Evolutionary conservation across 2,329 filamentous ascomycete species (phyloP).

Genomic region (Fusarium sp.): DNA sequence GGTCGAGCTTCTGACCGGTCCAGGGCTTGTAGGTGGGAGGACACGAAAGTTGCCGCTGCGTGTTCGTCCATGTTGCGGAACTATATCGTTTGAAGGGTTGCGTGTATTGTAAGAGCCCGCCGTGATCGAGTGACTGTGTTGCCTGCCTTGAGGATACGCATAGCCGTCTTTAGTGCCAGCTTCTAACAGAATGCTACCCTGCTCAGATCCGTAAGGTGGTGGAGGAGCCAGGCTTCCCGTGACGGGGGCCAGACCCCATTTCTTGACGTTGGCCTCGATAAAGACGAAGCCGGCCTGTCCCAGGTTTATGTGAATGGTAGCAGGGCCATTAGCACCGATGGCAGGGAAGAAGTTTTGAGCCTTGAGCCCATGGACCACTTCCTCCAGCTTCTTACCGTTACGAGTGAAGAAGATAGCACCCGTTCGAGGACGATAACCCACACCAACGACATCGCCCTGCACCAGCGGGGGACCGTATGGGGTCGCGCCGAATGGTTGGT

Average conservation of each 20-base stretch:
- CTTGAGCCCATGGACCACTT: slow-evolving; percentile 92
- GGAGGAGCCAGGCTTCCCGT: slow-evolving; percentile 95
- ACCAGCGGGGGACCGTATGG: slow-evolving; percentile 86
- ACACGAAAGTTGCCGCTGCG: slow-evolving; percentile 84
- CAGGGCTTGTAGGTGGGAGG: slow-evolving; percentile 83
- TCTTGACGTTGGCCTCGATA: slow-evolving; percentile 99
- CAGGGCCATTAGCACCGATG: slow-evolving; percentile 94
- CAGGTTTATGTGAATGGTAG: slow-evolving; percentile 95
- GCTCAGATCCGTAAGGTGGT: slow-evolving; percentile 95
- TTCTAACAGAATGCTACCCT: slow-evolving; percentile 94
- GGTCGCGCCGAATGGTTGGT: slow-evolving; percentile 87
- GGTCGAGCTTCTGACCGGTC: slow-evolving; percentile 89
- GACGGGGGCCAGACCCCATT: slow-evolving; percentile 97
- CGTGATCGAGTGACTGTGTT: slow-evolving; percentile 61
- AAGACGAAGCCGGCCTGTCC: slow-evolving; percentile 98
- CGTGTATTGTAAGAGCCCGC: slow-evolving; percentile 56
- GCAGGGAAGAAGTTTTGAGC: slow-evolving; percentile 98
- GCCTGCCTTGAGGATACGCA: slow-evolving; percentile 58
- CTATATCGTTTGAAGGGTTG: slow-evolving; percentile 60
- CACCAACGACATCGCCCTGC: slow-evolving; percentile 95
- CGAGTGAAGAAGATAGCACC: slow-evolving; percentile 98
- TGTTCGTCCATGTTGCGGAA: slow-evolving; percentile 77
- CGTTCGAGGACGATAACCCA: slow-evolving; percentile 93
- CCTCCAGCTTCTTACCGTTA: slow-evolving; percentile 96
- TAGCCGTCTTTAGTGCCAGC: slow-evolving; percentile 77